Percentiles rank a stretch among this genome's conserved stretches.
These are phyloP conservation scores for Sutorius eximius DNA, from an alignment of 1,284 basidiomycete species.

Conservation along the genomic window DNA sequence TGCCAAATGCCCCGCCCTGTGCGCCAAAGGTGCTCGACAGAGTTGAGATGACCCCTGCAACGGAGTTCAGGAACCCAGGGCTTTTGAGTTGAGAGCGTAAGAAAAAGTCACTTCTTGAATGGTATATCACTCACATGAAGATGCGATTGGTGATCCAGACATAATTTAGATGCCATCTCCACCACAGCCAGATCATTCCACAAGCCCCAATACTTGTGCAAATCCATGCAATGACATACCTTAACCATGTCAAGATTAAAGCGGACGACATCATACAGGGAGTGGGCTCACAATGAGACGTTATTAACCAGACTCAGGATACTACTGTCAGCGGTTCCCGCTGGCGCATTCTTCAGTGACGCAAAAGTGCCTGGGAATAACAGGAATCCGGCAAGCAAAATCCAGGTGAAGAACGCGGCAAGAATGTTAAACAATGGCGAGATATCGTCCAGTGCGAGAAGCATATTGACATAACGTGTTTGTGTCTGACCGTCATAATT, in stretches of 20 bases:
- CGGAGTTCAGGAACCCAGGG: conserved; percentile 52
- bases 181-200: conserved; percentile 59
- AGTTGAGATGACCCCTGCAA: conserved; percentile 55
- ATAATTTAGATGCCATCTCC: conserved; percentile 61
- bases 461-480: conserved; percentile 35
- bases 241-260: conserved; percentile 22
- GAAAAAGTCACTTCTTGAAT: background rate
- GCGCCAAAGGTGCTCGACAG: conserved; percentile 49
- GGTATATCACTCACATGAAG: conserved; percentile 45
- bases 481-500: conserved; percentile 25
- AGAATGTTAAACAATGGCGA: conserved; percentile 43
- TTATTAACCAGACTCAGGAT: conserved; percentile 40
- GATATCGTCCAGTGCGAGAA: conserved; percentile 34
- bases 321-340: conserved; percentile 27
- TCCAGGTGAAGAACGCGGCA: conserved; percentile 57
- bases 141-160: conserved; percentile 59
- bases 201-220: conserved; percentile 50
- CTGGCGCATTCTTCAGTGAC: conserved; percentile 40
- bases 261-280: background rate
- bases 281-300: conserved; percentile 43
- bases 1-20: conserved; percentile 46
- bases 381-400: conserved; percentile 57
- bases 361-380: conserved; percentile 60
- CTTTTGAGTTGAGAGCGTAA: conserved; percentile 30
- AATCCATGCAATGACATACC: conserved; percentile 51